These are phyloP conservation scores for Penicillium polonicum DNA, from an alignment of 2,329 filamentous ascomycete genomes.

Conservation along the genomic window DNA sequence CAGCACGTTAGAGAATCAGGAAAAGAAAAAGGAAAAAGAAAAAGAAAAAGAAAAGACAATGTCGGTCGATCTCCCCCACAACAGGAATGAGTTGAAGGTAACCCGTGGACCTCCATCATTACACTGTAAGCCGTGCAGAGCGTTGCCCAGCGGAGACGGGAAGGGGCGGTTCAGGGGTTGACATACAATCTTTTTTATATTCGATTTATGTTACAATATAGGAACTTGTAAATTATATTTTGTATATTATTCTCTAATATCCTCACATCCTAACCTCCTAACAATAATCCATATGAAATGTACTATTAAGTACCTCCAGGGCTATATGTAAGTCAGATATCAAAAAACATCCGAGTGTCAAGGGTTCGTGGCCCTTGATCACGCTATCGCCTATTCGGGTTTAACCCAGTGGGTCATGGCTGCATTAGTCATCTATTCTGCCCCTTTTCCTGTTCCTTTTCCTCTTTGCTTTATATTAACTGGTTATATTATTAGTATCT, in stretches of 20 bases:
- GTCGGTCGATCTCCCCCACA: slow-evolving; percentile 25
- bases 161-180: slow-evolving; percentile 29
- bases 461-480: background rate
- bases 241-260: too few relatives aligned
- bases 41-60: slow-evolving; percentile 10
- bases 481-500: background rate
- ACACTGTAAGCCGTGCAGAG: slow-evolving; percentile 12
- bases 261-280: too few relatives aligned
- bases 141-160: slow-evolving; percentile 20
- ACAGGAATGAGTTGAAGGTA: slow-evolving; percentile 18
- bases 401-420: slow-evolving; percentile 2
- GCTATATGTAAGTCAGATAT: background rate
- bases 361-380: background rate
- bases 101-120: background rate
- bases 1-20: background rate
- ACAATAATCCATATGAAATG: too few relatives aligned
- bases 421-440: background rate
- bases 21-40: background rate
- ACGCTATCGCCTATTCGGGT: background rate
- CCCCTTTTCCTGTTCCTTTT: slow-evolving; percentile 7
- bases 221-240: too few relatives aligned
- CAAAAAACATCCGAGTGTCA: slow-evolving; percentile 1
- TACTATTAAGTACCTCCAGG: too few relatives aligned
- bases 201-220: too few relatives aligned
- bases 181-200: background rate